Base-by-base conservation (phyloP, 208 protist species). In the Leishmania lainsoni region DNA sequence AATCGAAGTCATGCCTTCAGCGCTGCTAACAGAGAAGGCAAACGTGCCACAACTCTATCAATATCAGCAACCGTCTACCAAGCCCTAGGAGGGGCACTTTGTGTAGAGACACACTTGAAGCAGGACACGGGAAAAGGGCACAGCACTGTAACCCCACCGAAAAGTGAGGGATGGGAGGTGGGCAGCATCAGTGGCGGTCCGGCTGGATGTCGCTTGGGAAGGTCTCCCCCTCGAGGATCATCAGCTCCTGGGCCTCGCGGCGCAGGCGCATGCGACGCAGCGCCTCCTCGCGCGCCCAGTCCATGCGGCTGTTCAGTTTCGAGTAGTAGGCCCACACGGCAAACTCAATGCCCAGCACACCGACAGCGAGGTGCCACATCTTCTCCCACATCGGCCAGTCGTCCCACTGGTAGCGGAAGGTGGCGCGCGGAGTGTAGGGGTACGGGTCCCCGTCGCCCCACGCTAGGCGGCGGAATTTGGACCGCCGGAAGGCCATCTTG, bases 301-400 rank as follows among this genome's bases (percentile, higher is more conserved):
- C 92, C 91, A 95, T 96, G 48, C 90, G 89, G 72, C 87, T 91
- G 85, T 95, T 95, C 71, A 92, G 84, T 73, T 95, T 95, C 10
- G 92, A 96, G 86, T 94, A 97, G 86, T 94, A 97, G 26, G 89
- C 91, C 94, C 92, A 95, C 20, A 95, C 79, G 42, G 84, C 85
- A 45, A 97, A 96, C 83, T 97, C 91, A 26, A 96, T 75, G 9
- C 75, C 86, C 3, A 95, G 73, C 69, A 96, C 84, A n/a, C 76
- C 84, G 45, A 96, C 66, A 16, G 85, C 59, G 10, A 97, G 45
- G 80, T 97, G 94, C 92, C 94, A 97, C 76, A 95, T 81, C 84
- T 97, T 97, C 83, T 97, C 92, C 94, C 94, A 97, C 85, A 96
- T 84, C 61, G 94, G 94, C 92, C 94, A 97, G 83, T 97, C 94